phyloP scores from a whole-genome alignment of 495 filamentous ascomycete genomes.

The Letharia columbiana region DNA sequence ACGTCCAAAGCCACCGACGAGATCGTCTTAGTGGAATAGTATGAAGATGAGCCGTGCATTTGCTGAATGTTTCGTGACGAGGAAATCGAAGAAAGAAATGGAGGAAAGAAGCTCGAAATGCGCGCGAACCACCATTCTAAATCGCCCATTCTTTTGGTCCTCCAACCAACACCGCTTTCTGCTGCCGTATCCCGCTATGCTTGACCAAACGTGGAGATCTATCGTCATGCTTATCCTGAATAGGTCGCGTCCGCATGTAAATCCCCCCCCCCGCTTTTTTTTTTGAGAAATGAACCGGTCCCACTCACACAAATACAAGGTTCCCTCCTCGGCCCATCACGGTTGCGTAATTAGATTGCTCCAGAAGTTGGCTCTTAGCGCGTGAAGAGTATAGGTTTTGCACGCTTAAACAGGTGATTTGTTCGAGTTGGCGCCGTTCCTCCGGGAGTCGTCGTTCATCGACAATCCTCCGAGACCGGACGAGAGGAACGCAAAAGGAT shows the following conservation, averaged over 20 bases:
- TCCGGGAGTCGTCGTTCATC: conserved; percentile 75
- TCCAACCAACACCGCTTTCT: conserved; percentile 24
- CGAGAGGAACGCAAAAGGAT: conserved; percentile 87
- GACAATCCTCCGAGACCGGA: conserved; percentile 70
- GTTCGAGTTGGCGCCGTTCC: conserved; percentile 62
- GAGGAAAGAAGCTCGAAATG: conserved; percentile 1
- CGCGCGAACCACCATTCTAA: conserved; percentile 14
- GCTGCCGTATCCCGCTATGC: conserved; percentile 25
- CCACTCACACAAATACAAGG: conserved; percentile 13
- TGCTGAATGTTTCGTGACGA: conserved; percentile 2
- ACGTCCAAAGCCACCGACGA: conserved; percentile 8
- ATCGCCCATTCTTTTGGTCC: conserved; percentile 17
- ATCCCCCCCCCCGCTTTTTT: background rate
- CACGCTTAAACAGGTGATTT: conserved; percentile 54
- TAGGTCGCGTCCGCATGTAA: conserved; percentile 22
- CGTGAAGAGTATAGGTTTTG: background rate
- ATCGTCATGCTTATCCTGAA: conserved; percentile 27
- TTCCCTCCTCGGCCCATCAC: background rate
- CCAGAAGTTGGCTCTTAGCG: background rate
- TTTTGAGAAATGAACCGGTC: background rate
- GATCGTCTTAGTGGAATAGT: conserved; percentile 4
- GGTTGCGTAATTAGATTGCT: too few relatives aligned
- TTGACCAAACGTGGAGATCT: conserved; percentile 25
- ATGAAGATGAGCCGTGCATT: background rate
- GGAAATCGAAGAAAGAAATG: conserved; percentile 1